phyloP scores from a whole-genome alignment of 306 rosid species.

The Ceratonia siliqua region DNA sequence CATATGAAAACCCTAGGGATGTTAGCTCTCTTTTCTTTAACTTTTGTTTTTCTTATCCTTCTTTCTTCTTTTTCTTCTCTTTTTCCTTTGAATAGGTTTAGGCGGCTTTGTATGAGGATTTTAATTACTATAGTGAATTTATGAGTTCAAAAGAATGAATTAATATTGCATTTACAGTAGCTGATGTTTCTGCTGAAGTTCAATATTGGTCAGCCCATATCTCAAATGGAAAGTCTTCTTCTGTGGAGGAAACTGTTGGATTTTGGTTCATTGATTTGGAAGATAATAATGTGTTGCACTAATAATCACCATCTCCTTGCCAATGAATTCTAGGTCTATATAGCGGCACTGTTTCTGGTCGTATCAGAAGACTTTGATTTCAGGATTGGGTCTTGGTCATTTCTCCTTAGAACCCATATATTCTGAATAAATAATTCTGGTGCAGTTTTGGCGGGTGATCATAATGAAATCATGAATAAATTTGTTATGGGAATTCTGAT shows the following conservation, averaged over 20 bases:
- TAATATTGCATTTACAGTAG: conserved; percentile 17
- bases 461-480: conserved; percentile 22
- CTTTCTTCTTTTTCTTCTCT: not conserved
- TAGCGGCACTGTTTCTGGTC: no score
- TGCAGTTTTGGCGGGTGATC: conserved; percentile 27
- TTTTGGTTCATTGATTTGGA: conserved; percentile 24
- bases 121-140: conserved; percentile 38
- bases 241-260: conserved; percentile 1
- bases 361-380: no score
- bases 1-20: conserved; percentile 60
- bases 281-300: conserved; percentile 19
- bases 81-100: conserved; percentile 32
- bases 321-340: no score
- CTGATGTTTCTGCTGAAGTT: conserved; percentile 9
- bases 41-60: not conserved
- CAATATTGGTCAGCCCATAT: conserved; percentile 22
- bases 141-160: conserved; percentile 33
- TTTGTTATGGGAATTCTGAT: not conserved
- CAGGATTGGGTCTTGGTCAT: no score
- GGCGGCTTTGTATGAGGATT: conserved; percentile 43
- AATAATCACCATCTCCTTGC: conserved; percentile 14
- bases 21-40: conserved; percentile 28
- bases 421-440: conserved; percentile 15
- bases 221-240: not conserved
- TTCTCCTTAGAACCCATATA: not conserved